Evolutionary conservation across 768 basidiomycete species (phyloP).

Genomic region (Tylopilus rubrobrunneus): DNA sequence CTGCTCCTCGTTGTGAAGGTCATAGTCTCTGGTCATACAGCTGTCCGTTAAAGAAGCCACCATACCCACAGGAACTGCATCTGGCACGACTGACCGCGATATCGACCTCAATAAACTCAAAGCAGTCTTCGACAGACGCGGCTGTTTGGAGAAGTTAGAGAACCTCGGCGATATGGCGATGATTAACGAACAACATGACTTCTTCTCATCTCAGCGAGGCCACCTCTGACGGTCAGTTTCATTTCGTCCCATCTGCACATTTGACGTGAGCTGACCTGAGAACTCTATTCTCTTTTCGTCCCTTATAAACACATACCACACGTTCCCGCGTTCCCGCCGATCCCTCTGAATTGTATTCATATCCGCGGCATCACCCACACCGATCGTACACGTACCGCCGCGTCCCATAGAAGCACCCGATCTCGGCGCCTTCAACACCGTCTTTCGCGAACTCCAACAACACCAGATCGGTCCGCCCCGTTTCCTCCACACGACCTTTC

Average conservation of each 20-base stretch:
- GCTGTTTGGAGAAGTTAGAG: too few species aligned
- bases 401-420: conserved; percentile 54
- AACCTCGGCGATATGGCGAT: too few species aligned
- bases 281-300: not conserved
- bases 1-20: too few species aligned
- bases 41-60: conserved; percentile 97
- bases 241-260: not conserved
- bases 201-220: conserved; percentile 45
- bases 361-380: conserved; percentile 4
- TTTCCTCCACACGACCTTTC: conserved; percentile 18
- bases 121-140: conserved; percentile 84
- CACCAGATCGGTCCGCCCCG: conserved; percentile 44
- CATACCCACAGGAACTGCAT: conserved; percentile 67
- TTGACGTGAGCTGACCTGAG: not conserved
- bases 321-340: conserved; percentile 3
- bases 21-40: conserved; percentile 96
- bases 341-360: conserved; percentile 3
- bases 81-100: conserved; percentile 75
- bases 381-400: not conserved
- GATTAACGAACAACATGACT: too few species aligned
- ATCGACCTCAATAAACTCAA: conserved; percentile 85
- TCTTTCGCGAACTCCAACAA: conserved; percentile 63
- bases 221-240: conserved; percentile 46
- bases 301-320: not conserved
- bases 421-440: conserved; percentile 66